Evolutionary conservation across 371 early-diverging fungal species (phyloP).

Genomic region (Mucor lusitanicus): DNA sequence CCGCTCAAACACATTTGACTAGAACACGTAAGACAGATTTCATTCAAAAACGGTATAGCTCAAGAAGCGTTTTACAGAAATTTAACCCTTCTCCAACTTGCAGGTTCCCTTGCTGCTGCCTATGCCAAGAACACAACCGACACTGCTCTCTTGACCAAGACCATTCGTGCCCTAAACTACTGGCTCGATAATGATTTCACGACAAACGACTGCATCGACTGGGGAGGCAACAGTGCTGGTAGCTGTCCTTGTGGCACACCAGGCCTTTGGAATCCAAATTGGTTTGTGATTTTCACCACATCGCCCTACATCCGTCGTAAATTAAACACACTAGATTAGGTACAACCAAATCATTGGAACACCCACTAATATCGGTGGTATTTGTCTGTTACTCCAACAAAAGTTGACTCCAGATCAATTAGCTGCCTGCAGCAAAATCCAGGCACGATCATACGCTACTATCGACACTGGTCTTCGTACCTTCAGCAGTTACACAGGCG

Average conservation of each 20-base stretch:
- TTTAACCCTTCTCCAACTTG: background rate
- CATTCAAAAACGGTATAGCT: background rate
- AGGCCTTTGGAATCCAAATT: slow-evolving; percentile 36
- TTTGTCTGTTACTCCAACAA: slow-evolving; percentile 22
- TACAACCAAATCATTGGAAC: slow-evolving; percentile 25
- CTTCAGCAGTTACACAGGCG: slow-evolving; percentile 20
- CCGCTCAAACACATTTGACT: slow-evolving; percentile 23
- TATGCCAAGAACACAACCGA: slow-evolving; percentile 4
- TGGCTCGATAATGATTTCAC: slow-evolving; percentile 34
- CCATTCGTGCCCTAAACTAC: slow-evolving; percentile 21
- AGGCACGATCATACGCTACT: slow-evolving; percentile 16
- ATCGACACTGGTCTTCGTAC: background rate
- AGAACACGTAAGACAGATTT: slow-evolving; percentile 20
- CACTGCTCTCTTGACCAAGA: slow-evolving; percentile 2
- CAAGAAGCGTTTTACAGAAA: background rate
- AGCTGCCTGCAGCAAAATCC: slow-evolving; percentile 16
- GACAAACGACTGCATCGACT: slow-evolving; percentile 18
- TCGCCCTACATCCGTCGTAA: too few species aligned
- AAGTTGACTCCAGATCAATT: slow-evolving; percentile 7
- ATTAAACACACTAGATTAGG: too few species aligned
- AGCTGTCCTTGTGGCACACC: slow-evolving; percentile 41
- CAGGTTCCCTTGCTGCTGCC: slow-evolving; percentile 8
- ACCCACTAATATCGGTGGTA: slow-evolving; percentile 22
- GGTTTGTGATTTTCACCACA: slow-evolving; percentile 11
- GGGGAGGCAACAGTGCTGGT: slow-evolving; percentile 16